phyloP scores from a whole-genome alignment of 345 rosid genomes.

The Angophora floribunda region DNA sequence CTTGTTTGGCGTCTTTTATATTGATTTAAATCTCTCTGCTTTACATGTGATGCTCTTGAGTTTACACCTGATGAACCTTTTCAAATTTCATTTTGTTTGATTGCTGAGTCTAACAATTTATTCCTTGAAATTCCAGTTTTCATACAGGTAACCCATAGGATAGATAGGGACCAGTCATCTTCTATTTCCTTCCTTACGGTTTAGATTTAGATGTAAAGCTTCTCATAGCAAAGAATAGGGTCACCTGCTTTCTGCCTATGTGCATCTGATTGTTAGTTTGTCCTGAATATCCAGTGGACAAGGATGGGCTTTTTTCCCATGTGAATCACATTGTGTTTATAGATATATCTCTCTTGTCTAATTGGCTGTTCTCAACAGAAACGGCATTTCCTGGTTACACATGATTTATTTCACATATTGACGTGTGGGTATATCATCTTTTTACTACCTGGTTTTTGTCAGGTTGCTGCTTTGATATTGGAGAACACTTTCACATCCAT shows the following conservation, averaged over 20 bases:
- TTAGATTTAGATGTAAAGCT: not conserved
- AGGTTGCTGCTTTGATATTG: conserved; percentile 82
- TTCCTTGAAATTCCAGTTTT: not conserved
- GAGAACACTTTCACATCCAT: conserved; percentile 98
- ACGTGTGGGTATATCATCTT: not conserved
- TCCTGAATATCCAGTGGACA: not conserved
- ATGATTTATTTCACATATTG: not conserved
- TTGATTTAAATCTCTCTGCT: not conserved
- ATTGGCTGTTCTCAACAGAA: not conserved
- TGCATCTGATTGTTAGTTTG: not conserved
- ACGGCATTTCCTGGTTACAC: not conserved
- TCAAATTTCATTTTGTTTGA: not conserved
- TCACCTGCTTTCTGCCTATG: not conserved
- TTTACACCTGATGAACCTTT: not conserved
- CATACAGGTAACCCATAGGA: not conserved
- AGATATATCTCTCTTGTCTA: not conserved
- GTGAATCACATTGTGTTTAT: not conserved
- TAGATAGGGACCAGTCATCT: not conserved
- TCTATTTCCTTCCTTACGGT: not conserved
- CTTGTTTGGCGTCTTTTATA: not conserved
- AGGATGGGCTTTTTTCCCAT: not conserved
- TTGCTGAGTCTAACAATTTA: not conserved
- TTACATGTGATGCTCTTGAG: not conserved
- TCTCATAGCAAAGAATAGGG: not conserved
- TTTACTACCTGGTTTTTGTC: not conserved